Conservation (phyloP, 148 eudicot species). For the Chenopodium formosanum region DNA sequence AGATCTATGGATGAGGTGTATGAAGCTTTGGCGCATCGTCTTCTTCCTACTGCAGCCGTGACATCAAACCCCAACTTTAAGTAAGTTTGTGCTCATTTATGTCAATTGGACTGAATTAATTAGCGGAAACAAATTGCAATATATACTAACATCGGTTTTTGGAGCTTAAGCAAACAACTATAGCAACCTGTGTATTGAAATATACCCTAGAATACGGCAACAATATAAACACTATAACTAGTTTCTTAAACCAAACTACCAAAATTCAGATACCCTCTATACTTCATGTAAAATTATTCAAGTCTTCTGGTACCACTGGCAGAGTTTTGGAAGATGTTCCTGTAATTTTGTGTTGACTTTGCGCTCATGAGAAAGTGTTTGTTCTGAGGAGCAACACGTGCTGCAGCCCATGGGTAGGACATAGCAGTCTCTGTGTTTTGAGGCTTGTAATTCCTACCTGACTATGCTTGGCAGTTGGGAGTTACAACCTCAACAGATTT, state of each 20-base stretch:
- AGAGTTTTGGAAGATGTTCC: neutral
- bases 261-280: no score
- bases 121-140: no score
- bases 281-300: neutral
- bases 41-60: constrained; percentile 69
- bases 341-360: neutral
- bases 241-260: no score
- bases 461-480: neutral
- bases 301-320: constrained; percentile 2
- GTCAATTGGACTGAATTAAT: no score
- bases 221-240: no score
- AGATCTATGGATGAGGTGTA: constrained; percentile 93
- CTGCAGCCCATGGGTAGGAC: neutral
- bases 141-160: no score
- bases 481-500: neutral
- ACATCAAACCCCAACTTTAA: constrained; percentile 62
- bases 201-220: no score
- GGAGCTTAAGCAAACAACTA: no score
- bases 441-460: neutral
- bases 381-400: constrained; percentile 6
- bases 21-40: constrained; percentile 71
- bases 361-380: neutral
- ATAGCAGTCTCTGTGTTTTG: neutral
- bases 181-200: no score
- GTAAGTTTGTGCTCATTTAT: constrained; percentile 41